Base-by-base conservation (phyloP, 371 early-diverging fungal species). In the Mortierella sp. region DNA sequence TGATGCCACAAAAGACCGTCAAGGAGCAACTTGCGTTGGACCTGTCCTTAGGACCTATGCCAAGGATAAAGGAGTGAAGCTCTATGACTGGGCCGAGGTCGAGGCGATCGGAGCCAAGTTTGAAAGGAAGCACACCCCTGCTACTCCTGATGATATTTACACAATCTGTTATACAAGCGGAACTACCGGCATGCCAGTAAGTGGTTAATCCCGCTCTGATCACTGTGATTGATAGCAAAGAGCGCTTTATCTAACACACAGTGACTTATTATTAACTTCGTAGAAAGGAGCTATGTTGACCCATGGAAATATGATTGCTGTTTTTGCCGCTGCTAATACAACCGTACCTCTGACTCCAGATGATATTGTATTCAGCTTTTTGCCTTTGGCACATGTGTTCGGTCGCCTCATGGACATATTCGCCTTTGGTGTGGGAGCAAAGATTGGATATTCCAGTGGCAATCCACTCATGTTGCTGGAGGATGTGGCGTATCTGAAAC, bases 331-430 rank as follows among this genome's bases (percentile, higher is more conserved):
- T 32, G 28, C 35, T 17, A 60, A 54, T 8, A 72, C 69, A 43
- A 75, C 79, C 15, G 67, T 77, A 60, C 17, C 43, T 3, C 31
- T 55, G 12, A 57, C 40, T 7, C 17, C 37, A 12, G 43, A 72
- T 17, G 76, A 70, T n/a, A 69, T 32, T 28, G 89, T 92, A 60
- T 85, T 93, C 45, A 95, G 76, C 23, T 98, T 78, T 82, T 87
- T 99, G 66, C 99, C 99, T 1, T 84, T 98, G 55, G 97, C 99
- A 5, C 99, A 98, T 84, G 92, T 95, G 55, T 96, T 95, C 84
- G 99, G 97, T 67, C 91, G 96, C 68, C 73, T 89, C 13, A 62
- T 70, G 43, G 89, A 85, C 29, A 66, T 70, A 15, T 40, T 49
- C 4, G 66, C 83, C 22, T 64, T 89, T 34, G 68, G 77, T 7